Conservation (phyloP, 768 basidiomycete genomes). For the Rubroboletus pulcherrimus region DNA sequence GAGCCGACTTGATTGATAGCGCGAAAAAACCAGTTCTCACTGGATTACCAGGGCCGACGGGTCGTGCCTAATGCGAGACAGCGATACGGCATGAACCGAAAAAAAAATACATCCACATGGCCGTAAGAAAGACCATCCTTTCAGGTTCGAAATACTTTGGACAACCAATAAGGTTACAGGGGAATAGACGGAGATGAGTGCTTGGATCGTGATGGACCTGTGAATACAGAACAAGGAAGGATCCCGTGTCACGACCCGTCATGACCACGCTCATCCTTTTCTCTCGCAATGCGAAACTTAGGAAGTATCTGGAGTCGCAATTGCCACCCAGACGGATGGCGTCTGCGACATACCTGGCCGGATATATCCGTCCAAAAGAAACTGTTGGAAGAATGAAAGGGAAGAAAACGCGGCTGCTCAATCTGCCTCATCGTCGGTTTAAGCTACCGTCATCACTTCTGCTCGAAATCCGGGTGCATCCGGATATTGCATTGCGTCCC, state of each 20-base stretch:
- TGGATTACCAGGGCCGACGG: slow-evolving; percentile 2
- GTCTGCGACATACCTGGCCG: not conserved
- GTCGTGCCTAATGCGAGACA: not conserved
- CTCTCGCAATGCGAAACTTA: not conserved
- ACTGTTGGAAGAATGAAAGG: not conserved
- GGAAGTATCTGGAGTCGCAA: not conserved
- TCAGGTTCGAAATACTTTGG: not conserved
- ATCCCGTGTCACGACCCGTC: too few relatives aligned
- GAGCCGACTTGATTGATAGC: not conserved
- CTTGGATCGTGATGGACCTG: not conserved
- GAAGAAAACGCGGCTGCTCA: not conserved
- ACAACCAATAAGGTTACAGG: not conserved
- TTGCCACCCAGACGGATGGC: not conserved
- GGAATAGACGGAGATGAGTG: not conserved
- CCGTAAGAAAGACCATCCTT: not conserved
- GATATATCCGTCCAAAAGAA: not conserved
- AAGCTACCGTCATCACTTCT: not conserved
- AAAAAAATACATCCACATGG: not conserved
- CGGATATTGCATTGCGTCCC: not conserved
- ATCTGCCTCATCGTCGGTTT: not conserved
- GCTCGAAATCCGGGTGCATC: not conserved
- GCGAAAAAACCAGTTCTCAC: not conserved
- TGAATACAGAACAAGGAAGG: not conserved
- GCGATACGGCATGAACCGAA: not conserved
- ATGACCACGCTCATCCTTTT: not conserved